Percentiles rank a stretch among this genome's conserved stretches.
These are phyloP conservation scores for Remersonia thermophila DNA, from an alignment of 2,329 filamentous ascomycete genomes.

Conservation along the genomic window DNA sequence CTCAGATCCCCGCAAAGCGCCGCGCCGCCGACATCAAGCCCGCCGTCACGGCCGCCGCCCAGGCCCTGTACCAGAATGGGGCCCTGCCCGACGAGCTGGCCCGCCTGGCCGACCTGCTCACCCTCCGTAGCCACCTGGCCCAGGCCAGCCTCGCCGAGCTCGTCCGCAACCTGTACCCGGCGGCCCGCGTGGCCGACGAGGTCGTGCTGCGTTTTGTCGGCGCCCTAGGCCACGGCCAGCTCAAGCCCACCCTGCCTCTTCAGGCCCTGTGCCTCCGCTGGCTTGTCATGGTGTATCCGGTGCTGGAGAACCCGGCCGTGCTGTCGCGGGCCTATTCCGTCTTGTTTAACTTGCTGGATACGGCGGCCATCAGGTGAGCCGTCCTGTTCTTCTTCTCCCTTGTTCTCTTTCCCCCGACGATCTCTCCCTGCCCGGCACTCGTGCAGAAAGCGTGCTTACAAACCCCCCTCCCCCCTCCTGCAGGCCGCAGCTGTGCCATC, in stretches of 20 bases:
- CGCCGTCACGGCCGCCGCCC: conserved; percentile 49
- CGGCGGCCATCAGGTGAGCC: conserved; percentile 55
- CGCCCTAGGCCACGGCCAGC: conserved; percentile 63
- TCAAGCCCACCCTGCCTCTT: conserved; percentile 58
- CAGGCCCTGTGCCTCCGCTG: conserved; percentile 65
- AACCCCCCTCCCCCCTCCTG: not conserved
- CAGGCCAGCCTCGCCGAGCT: conserved; percentile 60
- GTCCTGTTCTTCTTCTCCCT: too few species aligned
- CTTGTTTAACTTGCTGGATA: conserved; percentile 72
- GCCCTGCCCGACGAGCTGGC: conserved; percentile 48
- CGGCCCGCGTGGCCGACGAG: conserved; percentile 46
- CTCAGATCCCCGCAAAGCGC: conserved; percentile 52
- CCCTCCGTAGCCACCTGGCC: conserved; percentile 56
- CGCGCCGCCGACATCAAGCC: conserved; percentile 50
- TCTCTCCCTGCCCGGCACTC: too few species aligned
- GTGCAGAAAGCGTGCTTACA: too few species aligned
- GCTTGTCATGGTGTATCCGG: conserved; percentile 64
- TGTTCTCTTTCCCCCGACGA: too few species aligned
- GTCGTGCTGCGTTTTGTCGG: conserved; percentile 55
- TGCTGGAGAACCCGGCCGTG: conserved; percentile 49
- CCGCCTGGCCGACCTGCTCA: conserved; percentile 54
- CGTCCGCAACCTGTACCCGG: conserved; percentile 64
- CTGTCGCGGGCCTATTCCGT: conserved; percentile 62
- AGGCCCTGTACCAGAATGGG: conserved; percentile 55
- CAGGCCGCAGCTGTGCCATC: conserved; percentile 55